phyloP scores from a whole-genome alignment of 2,329 filamentous ascomycete genomes.

The Sarocladiaceae sp. region DNA sequence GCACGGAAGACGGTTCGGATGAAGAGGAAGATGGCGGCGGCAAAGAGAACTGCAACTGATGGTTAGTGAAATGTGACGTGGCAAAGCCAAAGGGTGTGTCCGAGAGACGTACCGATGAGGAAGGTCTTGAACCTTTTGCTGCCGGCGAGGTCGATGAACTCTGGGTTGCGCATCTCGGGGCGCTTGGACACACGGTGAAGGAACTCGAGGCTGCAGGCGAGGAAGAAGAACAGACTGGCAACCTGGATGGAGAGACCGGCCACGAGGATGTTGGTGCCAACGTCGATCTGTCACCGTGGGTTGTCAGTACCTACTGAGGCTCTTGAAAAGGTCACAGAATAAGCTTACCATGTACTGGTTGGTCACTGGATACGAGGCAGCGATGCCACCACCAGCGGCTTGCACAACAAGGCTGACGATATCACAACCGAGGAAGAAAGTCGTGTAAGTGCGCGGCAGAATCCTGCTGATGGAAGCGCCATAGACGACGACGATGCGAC shows the following conservation, averaged over 20 bases:
- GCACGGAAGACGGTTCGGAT: conserved; percentile 56
- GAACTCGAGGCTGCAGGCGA: conserved; percentile 23
- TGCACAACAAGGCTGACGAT: conserved; percentile 43
- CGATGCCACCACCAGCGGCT: conserved; percentile 40
- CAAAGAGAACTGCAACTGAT: conserved; percentile 24
- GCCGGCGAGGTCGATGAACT: conserved; percentile 9
- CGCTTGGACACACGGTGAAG: conserved; percentile 8
- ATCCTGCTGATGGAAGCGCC: conserved; percentile 7
- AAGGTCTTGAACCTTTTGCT: conserved; percentile 5
- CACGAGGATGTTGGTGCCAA: conserved; percentile 53
- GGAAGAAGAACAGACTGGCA: conserved; percentile 35
- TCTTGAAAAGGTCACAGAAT: not conserved
- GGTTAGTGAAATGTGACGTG: too few species aligned
- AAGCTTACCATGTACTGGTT: conserved; percentile 6
- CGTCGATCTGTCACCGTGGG: conserved; percentile 7
- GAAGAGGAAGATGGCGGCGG: conserved; percentile 33
- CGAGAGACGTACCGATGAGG: not conserved
- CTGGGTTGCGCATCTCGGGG: conserved; percentile 7
- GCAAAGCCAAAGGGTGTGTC: too few species aligned
- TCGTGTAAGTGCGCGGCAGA: conserved; percentile 20
- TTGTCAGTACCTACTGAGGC: not conserved
- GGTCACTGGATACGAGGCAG: conserved; percentile 16
- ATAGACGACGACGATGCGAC: conserved; percentile 16
- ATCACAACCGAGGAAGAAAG: conserved; percentile 39
- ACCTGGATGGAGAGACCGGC: conserved; percentile 43